These are phyloP conservation scores for Oryza australiensis DNA, from an alignment of 176 grass and related monocot genomes.

Conservation along the genomic window DNA sequence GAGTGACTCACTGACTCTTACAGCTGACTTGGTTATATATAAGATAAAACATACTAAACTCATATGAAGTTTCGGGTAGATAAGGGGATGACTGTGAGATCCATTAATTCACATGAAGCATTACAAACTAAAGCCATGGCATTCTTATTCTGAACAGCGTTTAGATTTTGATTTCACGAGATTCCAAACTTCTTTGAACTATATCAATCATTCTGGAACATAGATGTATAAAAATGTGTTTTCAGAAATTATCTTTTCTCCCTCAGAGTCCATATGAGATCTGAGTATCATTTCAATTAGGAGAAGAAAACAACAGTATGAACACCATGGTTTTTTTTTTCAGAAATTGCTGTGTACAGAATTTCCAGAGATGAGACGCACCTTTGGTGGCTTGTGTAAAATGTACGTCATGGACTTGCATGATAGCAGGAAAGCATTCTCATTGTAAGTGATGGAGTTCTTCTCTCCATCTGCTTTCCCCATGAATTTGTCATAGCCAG, in stretches of 20 bases:
- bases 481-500: constrained; percentile 90
- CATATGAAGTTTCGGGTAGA: not conserved
- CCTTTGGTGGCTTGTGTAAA: constrained; percentile 86
- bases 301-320: not conserved
- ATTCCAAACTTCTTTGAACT: not conserved
- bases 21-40: not conserved
- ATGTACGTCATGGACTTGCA: constrained; percentile 94
- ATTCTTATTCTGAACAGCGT: constrained; percentile 11
- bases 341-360: not conserved
- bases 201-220: not conserved
- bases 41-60: not conserved
- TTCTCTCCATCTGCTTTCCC: constrained; percentile 92
- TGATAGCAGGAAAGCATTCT: constrained; percentile 87
- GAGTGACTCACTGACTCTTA: not conserved
- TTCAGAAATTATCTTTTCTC: not conserved
- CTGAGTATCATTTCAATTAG: not conserved
- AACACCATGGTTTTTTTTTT: not conserved
- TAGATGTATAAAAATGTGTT: not conserved
- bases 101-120: not conserved
- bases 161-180: not conserved
- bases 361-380: constrained; percentile 25
- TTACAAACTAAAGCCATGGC: not conserved
- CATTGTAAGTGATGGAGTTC: constrained; percentile 95
- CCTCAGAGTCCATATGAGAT: not conserved
- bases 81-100: not conserved